These are phyloP conservation scores for Cryptosporidium ryanae DNA, from an alignment of 169 alveolate species.

Conservation along the genomic window DNA sequence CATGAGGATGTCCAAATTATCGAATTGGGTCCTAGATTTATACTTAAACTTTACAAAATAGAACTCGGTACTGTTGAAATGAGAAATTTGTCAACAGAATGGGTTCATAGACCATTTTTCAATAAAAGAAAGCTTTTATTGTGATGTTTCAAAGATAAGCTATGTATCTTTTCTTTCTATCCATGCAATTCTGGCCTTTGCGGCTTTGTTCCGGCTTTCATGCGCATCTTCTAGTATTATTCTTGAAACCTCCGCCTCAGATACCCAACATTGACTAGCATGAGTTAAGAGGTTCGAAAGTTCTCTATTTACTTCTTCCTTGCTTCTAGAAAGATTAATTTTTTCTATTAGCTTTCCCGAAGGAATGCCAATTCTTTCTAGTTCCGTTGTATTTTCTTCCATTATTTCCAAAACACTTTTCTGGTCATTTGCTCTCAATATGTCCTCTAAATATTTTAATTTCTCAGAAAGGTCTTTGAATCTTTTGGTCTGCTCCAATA, in stretches of 20 bases:
- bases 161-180: conserved; percentile 15
- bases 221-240: conserved; percentile 58
- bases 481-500: conserved; percentile 53
- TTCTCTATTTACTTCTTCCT: conserved; percentile 16
- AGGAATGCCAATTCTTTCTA: conserved; percentile 27
- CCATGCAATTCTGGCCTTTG: conserved; percentile 43
- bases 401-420: conserved; percentile 38
- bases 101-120: conserved; percentile 98
- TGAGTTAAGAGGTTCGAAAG: conserved; percentile 18
- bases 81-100: conserved; percentile 95
- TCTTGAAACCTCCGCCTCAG: conserved; percentile 62
- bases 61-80: conserved; percentile 97
- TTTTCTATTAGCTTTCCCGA: not conserved
- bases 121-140: conserved; percentile 87
- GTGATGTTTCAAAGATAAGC: not conserved
- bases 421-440: conserved; percentile 13
- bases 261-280: conserved; percentile 49
- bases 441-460: conserved; percentile 25
- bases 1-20: conserved; percentile 86
- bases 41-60: conserved; percentile 92
- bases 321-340: not conserved
- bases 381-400: not conserved
- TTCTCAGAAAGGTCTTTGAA: conserved; percentile 9
- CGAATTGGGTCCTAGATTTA: conserved; percentile 97
- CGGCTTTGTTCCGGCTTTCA: conserved; percentile 49